phyloP scores from a whole-genome alignment of 768 basidiomycete species.

The Inosperma sp. region DNA sequence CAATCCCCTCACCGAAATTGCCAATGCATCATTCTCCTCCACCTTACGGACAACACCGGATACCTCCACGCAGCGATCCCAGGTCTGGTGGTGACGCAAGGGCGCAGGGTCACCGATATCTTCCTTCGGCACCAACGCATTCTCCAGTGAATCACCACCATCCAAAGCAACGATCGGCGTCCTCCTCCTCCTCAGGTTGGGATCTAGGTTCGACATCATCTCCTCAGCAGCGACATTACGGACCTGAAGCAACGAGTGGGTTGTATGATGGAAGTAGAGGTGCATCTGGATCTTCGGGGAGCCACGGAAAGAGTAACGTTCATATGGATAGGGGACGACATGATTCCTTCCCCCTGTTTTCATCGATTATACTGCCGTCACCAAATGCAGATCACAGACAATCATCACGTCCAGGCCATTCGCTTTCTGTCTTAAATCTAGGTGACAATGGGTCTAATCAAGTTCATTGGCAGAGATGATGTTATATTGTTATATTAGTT shows the following conservation, averaged over 20 bases:
- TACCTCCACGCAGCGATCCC: not conserved
- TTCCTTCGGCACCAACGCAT: not conserved
- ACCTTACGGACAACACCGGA: not conserved
- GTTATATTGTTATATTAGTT: too few relatives aligned
- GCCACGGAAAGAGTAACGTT: too few relatives aligned
- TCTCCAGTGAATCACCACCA: not conserved
- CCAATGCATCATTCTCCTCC: conserved; percentile 4
- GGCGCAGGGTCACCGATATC: not conserved
- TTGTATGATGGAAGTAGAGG: not conserved
- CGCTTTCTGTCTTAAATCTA: too few relatives aligned
- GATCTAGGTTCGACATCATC: not conserved
- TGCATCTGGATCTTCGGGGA: not conserved
- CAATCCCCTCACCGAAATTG: not conserved
- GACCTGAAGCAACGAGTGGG: not conserved
- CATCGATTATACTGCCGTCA: too few relatives aligned
- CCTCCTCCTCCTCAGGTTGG: not conserved
- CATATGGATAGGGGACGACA: too few relatives aligned
- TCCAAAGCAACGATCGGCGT: conserved; percentile 1
- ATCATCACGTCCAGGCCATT: too few relatives aligned
- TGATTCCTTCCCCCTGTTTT: too few relatives aligned
- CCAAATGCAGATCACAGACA: too few relatives aligned
- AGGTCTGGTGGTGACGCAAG: not conserved
- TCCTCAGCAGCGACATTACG: not conserved
- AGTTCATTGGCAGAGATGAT: too few relatives aligned
- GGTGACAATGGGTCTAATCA: too few relatives aligned